A percentile compares a stretch with the other conserved stretches of the same genome.
Evolutionary conservation across 371 early-diverging fungal species (phyloP).

Genomic region (Syncephalastrum monosporum): DNA sequence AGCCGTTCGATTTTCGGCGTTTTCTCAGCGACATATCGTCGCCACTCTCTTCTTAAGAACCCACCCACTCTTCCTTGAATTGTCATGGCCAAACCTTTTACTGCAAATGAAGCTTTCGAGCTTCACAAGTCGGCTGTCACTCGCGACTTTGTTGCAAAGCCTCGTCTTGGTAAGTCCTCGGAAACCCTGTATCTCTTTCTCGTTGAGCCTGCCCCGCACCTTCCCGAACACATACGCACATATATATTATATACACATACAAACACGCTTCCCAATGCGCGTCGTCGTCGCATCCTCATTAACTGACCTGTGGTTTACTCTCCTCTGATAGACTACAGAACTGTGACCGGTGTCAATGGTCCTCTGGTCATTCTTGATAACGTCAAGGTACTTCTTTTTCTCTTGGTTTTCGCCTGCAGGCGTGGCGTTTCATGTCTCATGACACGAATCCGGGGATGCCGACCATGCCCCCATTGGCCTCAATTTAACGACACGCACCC

Average conservation of each 20-base stretch:
- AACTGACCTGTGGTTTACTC: neutral
- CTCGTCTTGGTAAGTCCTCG: constrained; percentile 78
- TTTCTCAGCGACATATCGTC: neutral
- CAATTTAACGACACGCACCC: neutral
- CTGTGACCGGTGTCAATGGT: constrained; percentile 99
- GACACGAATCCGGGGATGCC: constrained; percentile 13
- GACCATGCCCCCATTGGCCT: neutral
- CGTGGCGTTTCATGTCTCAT: constrained; percentile 10
- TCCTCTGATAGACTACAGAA: constrained; percentile 86
- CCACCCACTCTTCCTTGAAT: constrained; percentile 2
- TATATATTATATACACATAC: neutral
- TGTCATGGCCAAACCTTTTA: constrained; percentile 38
- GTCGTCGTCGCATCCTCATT: constrained; percentile 1
- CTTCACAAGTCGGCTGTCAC: constrained; percentile 83
- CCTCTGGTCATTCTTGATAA: constrained; percentile 99
- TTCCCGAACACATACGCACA: constrained; percentile 2
- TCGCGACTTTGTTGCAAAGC: constrained; percentile 84
- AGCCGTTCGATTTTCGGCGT: neutral
- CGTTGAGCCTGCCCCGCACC: neutral
- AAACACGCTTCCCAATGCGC: neutral
- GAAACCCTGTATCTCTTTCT: neutral
- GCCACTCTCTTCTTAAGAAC: constrained; percentile 10
- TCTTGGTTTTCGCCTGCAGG: neutral
- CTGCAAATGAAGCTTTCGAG: constrained; percentile 63
- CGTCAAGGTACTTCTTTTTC: constrained; percentile 76